These are phyloP conservation scores for Fusarium sp. DNA, from an alignment of 2,329 filamentous ascomycete species.

Conservation along the genomic window DNA sequence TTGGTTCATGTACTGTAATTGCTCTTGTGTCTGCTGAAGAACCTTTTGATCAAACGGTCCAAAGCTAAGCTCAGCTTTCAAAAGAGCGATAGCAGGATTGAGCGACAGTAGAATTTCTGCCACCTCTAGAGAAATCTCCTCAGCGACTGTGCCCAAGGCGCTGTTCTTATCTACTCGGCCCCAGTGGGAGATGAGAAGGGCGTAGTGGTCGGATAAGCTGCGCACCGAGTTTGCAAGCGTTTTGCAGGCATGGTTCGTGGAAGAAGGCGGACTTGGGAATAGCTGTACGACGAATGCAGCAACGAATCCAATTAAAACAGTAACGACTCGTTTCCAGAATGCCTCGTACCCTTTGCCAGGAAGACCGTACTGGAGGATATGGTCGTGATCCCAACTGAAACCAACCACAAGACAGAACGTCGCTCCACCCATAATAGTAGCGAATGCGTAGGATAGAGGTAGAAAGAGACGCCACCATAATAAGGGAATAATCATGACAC, in stretches of 20 bases:
- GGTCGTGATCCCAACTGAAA: conserved; percentile 63
- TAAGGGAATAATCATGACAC: conserved; percentile 54
- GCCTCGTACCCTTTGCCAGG: conserved; percentile 63
- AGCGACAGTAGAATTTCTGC: conserved; percentile 51
- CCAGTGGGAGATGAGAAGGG: conserved; percentile 64
- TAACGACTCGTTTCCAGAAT: conserved; percentile 63
- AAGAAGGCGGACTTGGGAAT: conserved; percentile 63
- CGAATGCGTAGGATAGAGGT: conserved; percentile 49
- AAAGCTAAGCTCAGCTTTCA: conserved; percentile 53
- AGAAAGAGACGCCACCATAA: conserved; percentile 57
- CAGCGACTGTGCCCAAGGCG: conserved; percentile 52
- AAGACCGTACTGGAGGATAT: conserved; percentile 61
- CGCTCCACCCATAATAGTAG: conserved; percentile 52
- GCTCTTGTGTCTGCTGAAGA: conserved; percentile 51
- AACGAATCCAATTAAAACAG: conserved; percentile 62
- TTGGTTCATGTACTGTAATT: conserved; percentile 55
- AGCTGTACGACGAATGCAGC: conserved; percentile 63
- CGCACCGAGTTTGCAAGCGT: conserved; percentile 61
- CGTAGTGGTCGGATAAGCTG: conserved; percentile 64
- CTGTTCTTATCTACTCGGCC: conserved; percentile 50
- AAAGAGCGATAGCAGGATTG: conserved; percentile 45
- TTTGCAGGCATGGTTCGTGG: conserved; percentile 61
- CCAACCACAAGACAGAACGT: conserved; percentile 63
- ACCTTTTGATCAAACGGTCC: conserved; percentile 52
- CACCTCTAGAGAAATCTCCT: conserved; percentile 51